Base-by-base conservation (phyloP, 2,329 filamentous ascomycete species). In the Biscogniauxia marginata region DNA sequence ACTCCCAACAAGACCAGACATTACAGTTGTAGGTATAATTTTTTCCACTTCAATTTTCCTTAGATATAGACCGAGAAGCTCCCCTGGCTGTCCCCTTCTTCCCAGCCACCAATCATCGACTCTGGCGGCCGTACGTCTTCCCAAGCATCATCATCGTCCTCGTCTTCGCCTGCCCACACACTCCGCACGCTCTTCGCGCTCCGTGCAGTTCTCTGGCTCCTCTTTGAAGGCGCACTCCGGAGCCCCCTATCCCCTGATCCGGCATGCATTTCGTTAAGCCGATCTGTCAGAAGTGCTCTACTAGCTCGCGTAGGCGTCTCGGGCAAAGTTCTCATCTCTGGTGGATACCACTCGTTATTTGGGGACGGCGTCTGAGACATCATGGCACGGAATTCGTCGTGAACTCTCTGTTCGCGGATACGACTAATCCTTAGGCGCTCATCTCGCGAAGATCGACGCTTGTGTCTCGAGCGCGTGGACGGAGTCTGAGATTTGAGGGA, bases 1-100 rank as follows among this genome's bases (percentile, higher is more conserved):
- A 16, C 30, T 9, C 30, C 13, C 5, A 39, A 16, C 9, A 39
- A 39, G 3, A 16, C 30, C 9, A 39, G 30, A 39, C 50, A 55
- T 49, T 56, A 57, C 49, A 52, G 24, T 47, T 54, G 46, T 56
- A 60, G 55, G 57, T 59, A 57, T 58, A 57, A 57, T 58, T 52
- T 49, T 52, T 22, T 34, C 24, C 16, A 49, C 39, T 46, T 23
- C 23, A 46, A 51, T 47, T 11, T 19, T 21, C 30, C 52, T 63
- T 54, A 70, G 56, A 70, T 70, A 62, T 69, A 69, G 51, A 68
- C 61, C n/a, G 65, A 59, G 56, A 67, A 69, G 49, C 67, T 70
- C 45, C 62, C 63, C 20, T 67, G 62, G 46, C 65, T 67, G 49
- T 52, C 57, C 3, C 53, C 59, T 4, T 59, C 58, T 7, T 65